Evolutionary conservation across 1,139 yeast genomes (phyloP), one percentile per base, ranked within the genome.

Genomic region (Nadsonia starkeyi-henricii): DNA sequence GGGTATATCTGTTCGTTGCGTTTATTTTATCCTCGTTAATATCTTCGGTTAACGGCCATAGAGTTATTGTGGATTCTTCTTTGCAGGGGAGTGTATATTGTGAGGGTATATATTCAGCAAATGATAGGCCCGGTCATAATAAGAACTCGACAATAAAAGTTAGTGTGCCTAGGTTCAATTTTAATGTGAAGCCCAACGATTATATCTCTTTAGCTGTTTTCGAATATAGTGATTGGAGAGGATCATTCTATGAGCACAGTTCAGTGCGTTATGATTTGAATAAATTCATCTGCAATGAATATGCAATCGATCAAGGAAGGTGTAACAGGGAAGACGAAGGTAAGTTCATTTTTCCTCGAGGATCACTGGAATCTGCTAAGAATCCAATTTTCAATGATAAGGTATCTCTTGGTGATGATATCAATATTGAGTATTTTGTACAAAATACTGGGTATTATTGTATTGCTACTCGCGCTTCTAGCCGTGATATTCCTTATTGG

Each of bases 361-460:
- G 39, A 33, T 33, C 39, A 15, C 15, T 33, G 4, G 39, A 33
- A 33, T 13, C 15, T 12, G 39, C 39, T 33, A 33, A 33, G 17
- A 33, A 33, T 15, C 39, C 9, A 13, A 33, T 33, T 15, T 9
- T 33, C 39, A 33, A 33, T 33, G 17, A 33, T 7, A 33, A n/a
- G 39, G 17, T 33, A 7, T 15, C 39, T 13, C 71, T 75, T 19
- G 66, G 74, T 49, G 88, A 91, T 2, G 71, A 76, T 19, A 78
- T 79, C 42, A 76, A 78, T 46, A 66, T 79, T 51, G 72, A 75
- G 47, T 91, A 88, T 61, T 71, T 73, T 2, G 77, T 93, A 42
- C 70, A 74, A 53, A 71, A 72, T 49, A 85, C 97, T 1, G 97
- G 97, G 2, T 91, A 83, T 64, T 91, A 89, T 68, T 91, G 99